Evolutionary conservation across 441 rosid genomes (phyloP).

Genomic region (Populus hybrid): DNA sequence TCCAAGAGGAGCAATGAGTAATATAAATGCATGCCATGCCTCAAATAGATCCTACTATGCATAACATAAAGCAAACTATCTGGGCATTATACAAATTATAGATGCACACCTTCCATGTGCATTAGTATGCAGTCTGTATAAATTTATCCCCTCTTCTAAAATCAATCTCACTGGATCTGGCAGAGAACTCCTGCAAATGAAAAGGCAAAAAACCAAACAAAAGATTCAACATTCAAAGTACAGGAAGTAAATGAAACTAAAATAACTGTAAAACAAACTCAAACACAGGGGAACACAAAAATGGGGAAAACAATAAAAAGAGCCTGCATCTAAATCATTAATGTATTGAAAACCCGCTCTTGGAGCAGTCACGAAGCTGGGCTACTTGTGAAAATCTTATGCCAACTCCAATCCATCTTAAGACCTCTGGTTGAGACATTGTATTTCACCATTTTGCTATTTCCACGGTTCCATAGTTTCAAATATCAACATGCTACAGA

Average conservation of each 20-base stretch:
- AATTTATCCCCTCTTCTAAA: constrained; percentile 79
- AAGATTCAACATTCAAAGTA: neutral
- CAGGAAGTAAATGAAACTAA: neutral
- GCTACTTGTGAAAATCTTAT: neutral
- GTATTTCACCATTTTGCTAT: neutral
- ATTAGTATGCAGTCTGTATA: constrained; percentile 64
- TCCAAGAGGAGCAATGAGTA: neutral
- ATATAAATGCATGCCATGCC: neutral
- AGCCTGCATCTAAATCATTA: neutral
- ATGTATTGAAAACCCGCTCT: neutral
- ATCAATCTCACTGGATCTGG: constrained; percentile 63
- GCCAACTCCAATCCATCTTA: neutral
- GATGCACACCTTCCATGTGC: constrained; percentile 77
- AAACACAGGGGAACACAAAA: neutral
- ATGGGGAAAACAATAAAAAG: neutral
- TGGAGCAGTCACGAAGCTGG: neutral
- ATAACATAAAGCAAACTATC: neutral
- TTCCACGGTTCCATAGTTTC: neutral
- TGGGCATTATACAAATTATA: neutral
- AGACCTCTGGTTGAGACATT: neutral
- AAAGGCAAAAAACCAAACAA: constrained; percentile 10
- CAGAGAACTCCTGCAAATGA: constrained; percentile 61
- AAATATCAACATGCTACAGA: neutral
- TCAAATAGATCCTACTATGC: neutral
- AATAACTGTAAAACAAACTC: neutral